Conservation (phyloP, 371 early-diverging fungal genomes). For the Mortierella sp. region DNA sequence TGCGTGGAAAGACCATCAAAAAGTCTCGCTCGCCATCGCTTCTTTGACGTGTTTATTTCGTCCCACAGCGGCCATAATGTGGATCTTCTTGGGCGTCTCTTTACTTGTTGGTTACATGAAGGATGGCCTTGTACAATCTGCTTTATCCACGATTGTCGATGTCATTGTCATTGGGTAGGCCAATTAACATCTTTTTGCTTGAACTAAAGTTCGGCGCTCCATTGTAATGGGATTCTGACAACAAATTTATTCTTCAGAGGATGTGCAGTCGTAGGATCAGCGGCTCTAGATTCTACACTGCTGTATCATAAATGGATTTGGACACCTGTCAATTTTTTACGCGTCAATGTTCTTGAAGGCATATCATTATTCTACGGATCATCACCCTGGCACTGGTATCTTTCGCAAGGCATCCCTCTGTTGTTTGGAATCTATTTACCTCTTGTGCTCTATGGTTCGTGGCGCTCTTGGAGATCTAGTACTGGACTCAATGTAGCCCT, state of each 20-base stretch:
- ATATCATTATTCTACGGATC: slow-evolving; percentile 91
- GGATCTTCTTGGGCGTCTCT: slow-evolving; percentile 79
- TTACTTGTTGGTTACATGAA: slow-evolving; percentile 56
- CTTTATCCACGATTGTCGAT: slow-evolving; percentile 17
- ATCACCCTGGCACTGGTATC: slow-evolving; percentile 92
- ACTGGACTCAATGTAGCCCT: slow-evolving; percentile 31
- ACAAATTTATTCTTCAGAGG: slow-evolving; percentile 33
- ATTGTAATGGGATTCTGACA: background rate
- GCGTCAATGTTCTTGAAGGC: slow-evolving; percentile 81
- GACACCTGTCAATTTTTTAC: slow-evolving; percentile 81
- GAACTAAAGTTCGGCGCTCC: background rate
- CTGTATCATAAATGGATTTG: slow-evolving; percentile 74
- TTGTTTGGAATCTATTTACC: slow-evolving; percentile 83
- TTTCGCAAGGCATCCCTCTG: slow-evolving; percentile 84
- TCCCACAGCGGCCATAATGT: slow-evolving; percentile 87
- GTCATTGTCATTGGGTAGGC: slow-evolving; percentile 31
- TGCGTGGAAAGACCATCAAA: slow-evolving; percentile 2
- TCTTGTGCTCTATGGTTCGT: slow-evolving; percentile 63
- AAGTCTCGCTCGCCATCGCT: slow-evolving; percentile 73
- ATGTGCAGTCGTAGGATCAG: slow-evolving; percentile 61
- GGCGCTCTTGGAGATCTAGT: slow-evolving; percentile 9
- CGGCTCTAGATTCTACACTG: slow-evolving; percentile 66
- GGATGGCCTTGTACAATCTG: slow-evolving; percentile 10
- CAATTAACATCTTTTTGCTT: background rate
- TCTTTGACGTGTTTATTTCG: slow-evolving; percentile 84